phyloP scores from a whole-genome alignment of 768 basidiomycete genomes.

The Boletus subcaerulescens region DNA sequence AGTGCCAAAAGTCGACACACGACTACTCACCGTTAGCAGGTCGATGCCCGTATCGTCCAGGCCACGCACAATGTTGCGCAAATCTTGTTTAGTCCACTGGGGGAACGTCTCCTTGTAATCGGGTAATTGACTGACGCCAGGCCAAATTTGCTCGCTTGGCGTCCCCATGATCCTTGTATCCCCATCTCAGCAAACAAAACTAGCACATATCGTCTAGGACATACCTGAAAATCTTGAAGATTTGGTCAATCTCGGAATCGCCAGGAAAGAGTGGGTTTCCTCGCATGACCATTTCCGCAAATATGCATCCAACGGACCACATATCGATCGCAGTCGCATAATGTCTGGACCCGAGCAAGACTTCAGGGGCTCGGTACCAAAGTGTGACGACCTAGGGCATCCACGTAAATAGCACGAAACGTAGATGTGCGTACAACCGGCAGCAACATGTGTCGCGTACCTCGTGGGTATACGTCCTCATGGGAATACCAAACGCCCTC shows the following conservation, averaged over 20 bases:
- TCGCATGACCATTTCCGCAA: slow-evolving; percentile 97
- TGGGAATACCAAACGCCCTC: slow-evolving; percentile 95
- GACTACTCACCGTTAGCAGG: slow-evolving; percentile 57
- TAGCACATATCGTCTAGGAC: background rate
- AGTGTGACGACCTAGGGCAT: slow-evolving; percentile 86
- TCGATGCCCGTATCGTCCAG: slow-evolving; percentile 81
- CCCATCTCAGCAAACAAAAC: background rate
- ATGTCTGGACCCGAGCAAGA: slow-evolving; percentile 91
- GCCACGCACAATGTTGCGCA: slow-evolving; percentile 60
- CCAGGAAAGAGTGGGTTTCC: slow-evolving; percentile 93
- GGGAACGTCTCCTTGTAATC: slow-evolving; percentile 98
- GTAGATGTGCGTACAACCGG: background rate
- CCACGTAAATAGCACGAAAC: slow-evolving; percentile 8
- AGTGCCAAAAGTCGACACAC: background rate
- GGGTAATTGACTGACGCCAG: slow-evolving; percentile 80
- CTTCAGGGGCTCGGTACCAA: slow-evolving; percentile 99
- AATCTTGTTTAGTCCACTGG: slow-evolving; percentile 82
- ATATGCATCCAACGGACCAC: slow-evolving; percentile 99
- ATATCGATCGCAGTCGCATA: slow-evolving; percentile 98
- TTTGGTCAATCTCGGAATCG: slow-evolving; percentile 99
- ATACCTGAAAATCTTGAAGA: slow-evolving; percentile 98
- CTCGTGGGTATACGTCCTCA: slow-evolving; percentile 99
- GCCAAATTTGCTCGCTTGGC: slow-evolving; percentile 89
- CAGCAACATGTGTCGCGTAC: slow-evolving; percentile 41
- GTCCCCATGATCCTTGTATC: slow-evolving; percentile 82